Evolutionary conservation across 1,139 yeast genomes (phyloP).

Genomic region (Saccharomyces pastorianus): DNA sequence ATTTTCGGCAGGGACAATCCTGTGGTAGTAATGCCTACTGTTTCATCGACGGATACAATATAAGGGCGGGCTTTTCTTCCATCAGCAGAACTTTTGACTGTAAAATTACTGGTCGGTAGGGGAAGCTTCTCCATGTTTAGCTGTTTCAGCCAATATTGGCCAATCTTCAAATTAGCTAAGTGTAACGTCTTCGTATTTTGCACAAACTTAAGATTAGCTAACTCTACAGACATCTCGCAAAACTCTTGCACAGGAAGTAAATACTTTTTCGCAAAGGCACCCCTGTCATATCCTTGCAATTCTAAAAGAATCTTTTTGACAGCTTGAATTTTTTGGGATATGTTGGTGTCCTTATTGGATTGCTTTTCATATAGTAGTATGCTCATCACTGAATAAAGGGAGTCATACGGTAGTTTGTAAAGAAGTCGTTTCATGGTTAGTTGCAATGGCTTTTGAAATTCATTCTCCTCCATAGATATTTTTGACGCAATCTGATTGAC

Average conservation of each 20-base stretch:
- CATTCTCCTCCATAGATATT: conserved; percentile 40
- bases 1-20: conserved; percentile 89
- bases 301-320: conserved; percentile 43
- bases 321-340: conserved; percentile 43
- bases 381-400: conserved; percentile 60
- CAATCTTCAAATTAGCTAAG: conserved; percentile 36
- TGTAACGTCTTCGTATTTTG: conserved; percentile 32
- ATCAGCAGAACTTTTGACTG: conserved; percentile 35
- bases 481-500: conserved; percentile 75
- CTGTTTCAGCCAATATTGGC: conserved; percentile 48
- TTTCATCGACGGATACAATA: conserved; percentile 40
- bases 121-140: conserved; percentile 47
- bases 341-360: conserved; percentile 30
- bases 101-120: conserved; percentile 54
- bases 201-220: conserved; percentile 44
- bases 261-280: conserved; percentile 21
- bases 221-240: conserved; percentile 42
- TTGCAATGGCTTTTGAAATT: conserved; percentile 52
- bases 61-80: conserved; percentile 40
- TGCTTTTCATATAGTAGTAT: conserved; percentile 39
- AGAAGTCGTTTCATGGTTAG: conserved; percentile 46
- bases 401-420: conserved; percentile 65
- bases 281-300: conserved; percentile 19
- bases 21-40: conserved; percentile 55
- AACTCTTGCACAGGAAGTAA: conserved; percentile 41